These are phyloP conservation scores for Candida odintsovae DNA, from an alignment of 805 yeast species.

Conservation along the genomic window DNA sequence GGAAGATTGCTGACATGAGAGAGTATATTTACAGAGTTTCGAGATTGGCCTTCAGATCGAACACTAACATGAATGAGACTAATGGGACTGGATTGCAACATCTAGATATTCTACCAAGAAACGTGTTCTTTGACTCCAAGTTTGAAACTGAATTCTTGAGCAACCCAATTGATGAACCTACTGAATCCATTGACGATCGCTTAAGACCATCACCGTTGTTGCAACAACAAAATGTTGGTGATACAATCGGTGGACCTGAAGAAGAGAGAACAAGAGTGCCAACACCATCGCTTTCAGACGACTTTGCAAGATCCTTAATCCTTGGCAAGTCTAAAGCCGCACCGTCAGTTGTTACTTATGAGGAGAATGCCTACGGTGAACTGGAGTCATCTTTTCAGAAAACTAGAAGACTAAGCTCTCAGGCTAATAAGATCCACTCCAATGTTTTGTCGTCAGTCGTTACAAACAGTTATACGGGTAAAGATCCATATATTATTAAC, in stretches of 20 bases:
- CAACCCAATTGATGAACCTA: background rate
- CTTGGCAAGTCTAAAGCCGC: conserved; percentile 30
- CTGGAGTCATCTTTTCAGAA: conserved; percentile 24
- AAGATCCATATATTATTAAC: conserved; percentile 54
- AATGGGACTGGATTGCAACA: conserved; percentile 22
- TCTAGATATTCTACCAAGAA: conserved; percentile 40
- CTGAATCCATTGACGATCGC: conserved; percentile 7
- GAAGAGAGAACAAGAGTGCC: background rate
- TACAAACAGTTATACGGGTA: conserved; percentile 61
- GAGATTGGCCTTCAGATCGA: conserved; percentile 31
- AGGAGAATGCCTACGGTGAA: conserved; percentile 42
- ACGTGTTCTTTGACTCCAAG: conserved; percentile 43
- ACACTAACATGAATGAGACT: conserved; percentile 6
- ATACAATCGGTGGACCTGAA: background rate
- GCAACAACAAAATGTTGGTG: background rate
- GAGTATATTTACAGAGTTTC: conserved; percentile 62
- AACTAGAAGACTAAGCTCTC: conserved; percentile 9
- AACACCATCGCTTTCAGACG: conserved; percentile 9
- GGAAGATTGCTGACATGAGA: conserved; percentile 75
- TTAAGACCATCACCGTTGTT: background rate
- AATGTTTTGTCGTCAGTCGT: conserved; percentile 23
- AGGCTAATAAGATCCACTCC: conserved; percentile 6
- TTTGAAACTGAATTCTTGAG: conserved; percentile 13
- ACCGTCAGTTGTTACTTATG: conserved; percentile 33
- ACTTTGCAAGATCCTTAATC: conserved; percentile 27